A percentile compares a stretch with the other conserved stretches of the same genome.
Evolutionary conservation across 441 rosid species (phyloP).

Genomic region (Populus hybrid): DNA sequence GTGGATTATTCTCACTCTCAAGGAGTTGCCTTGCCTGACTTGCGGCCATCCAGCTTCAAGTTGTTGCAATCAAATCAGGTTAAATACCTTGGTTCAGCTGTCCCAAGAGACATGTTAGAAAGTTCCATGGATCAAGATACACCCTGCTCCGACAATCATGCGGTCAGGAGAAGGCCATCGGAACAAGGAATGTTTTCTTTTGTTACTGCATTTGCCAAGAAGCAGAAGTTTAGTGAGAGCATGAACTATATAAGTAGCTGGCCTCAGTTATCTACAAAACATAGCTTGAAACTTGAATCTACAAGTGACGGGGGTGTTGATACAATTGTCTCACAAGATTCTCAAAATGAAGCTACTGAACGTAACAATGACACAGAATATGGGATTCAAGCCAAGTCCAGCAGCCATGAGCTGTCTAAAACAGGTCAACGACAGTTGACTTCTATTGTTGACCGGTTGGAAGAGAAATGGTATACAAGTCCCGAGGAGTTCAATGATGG

Average conservation of each 20-base stretch:
- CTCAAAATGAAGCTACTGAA: slow-evolving; percentile 28
- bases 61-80: slow-evolving; percentile 57
- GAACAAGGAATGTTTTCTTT: slow-evolving; percentile 33
- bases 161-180: slow-evolving; percentile 30
- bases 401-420: slow-evolving; percentile 22
- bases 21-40: slow-evolving; percentile 55
- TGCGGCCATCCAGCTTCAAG: slow-evolving; percentile 63
- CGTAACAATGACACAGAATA: slow-evolving; percentile 23
- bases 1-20: slow-evolving; percentile 67
- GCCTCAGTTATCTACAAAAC: slow-evolving; percentile 53
- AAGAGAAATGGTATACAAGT: slow-evolving; percentile 88
- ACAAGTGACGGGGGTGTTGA: slow-evolving; percentile 26
- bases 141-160: slow-evolving; percentile 19
- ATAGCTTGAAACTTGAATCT: slow-evolving; percentile 39
- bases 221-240: slow-evolving; percentile 52
- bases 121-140: slow-evolving; percentile 21
- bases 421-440: slow-evolving; percentile 35
- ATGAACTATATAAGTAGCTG: slow-evolving; percentile 32
- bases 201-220: slow-evolving; percentile 38
- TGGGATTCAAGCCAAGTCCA: slow-evolving; percentile 26
- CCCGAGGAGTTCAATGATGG: slow-evolving; percentile 70
- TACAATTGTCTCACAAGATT: slow-evolving; percentile 21
- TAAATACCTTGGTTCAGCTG: slow-evolving; percentile 53
- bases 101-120: slow-evolving; percentile 33
- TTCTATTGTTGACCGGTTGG: slow-evolving; percentile 44